These are phyloP conservation scores for Hammondia hammondi DNA, from an alignment of 169 alveolate genomes.

Conservation along the genomic window DNA sequence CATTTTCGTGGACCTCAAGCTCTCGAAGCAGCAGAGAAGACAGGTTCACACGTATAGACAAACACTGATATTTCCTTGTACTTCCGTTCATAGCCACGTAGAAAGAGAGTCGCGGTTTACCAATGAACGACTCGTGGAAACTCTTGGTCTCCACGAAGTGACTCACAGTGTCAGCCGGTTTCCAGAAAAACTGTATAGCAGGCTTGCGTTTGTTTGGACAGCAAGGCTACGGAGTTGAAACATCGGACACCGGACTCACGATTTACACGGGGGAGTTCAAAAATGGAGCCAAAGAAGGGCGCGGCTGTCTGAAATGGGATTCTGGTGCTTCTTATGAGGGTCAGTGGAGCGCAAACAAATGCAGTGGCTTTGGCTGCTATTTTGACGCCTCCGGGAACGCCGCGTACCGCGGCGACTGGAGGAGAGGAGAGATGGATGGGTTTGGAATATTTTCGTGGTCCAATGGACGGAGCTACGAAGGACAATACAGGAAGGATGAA, in stretches of 20 bases:
- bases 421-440: conserved; percentile 72
- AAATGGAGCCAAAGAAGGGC: conserved; percentile 30
- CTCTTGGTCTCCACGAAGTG: too few species aligned
- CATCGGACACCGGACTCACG: conserved; percentile 74
- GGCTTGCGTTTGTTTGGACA: background rate
- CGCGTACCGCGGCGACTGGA: conserved; percentile 72
- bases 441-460: conserved; percentile 76
- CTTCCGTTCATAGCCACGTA: too few species aligned
- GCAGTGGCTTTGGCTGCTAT: conserved; percentile 58
- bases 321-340: conserved; percentile 24
- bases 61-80: too few species aligned
- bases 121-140: too few species aligned
- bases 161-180: too few species aligned
- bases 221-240: conserved; percentile 78
- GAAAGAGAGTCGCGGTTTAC: too few species aligned
- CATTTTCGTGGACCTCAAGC: too few species aligned
- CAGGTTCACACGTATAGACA: too few species aligned
- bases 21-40: too few species aligned
- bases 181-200: background rate
- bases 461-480: conserved; percentile 75
- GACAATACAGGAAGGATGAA: conserved; percentile 78
- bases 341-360: conserved; percentile 41
- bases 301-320: background rate
- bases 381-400: conserved; percentile 32
- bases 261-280: background rate